Evolutionary conservation across 306 rosid genomes (phyloP), one percentile per base, ranked within the genome.

Genomic region (Vicia faba): DNA sequence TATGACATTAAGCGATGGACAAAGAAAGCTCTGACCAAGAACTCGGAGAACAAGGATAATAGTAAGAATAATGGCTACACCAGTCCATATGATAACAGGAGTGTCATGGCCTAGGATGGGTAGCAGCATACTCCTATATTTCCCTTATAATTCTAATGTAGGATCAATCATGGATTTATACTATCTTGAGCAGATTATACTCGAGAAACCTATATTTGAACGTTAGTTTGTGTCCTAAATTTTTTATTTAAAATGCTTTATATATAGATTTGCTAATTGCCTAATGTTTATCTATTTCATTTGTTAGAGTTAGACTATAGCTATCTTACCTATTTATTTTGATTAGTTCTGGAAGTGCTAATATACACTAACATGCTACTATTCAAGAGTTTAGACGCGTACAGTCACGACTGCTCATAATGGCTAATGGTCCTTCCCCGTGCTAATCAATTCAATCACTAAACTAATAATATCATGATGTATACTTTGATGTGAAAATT

Each of bases 1-100:
- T 88, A 91, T 62, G 96, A 84, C 59, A 82, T 91, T 8, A 86
- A 75, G 71, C 85, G 91, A 5, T 91, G 97, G 97, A 88, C 95
- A 18, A 85, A 79, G 83, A 87, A 85, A 69, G 93, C 97, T 79
- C 87, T 91, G 19, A 68, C 80, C 74, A 86, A 75, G 80, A 69
- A 83, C 58, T 39, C 83, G 0, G 53, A 5, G 25, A 70, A 69
- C 75, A 84, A 86, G 82, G 85, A 82, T 59, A 49, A 28, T 0
- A 82, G 71, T 46, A 76, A 54, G 78, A 75, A 44, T 70, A 59
- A 70, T 57, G 55, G 15, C 16, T 10, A 53, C 18, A 19, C 14
- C 23, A 61, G 29, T 53, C 43, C 38, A 20, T 19, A 31, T 11
- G 25, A 63, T 43, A 20, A 23, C 25, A 20, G 9, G 8, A 12